Evolutionary conservation across 805 yeast genomes (phyloP), one percentile per base, ranked within the genome.

Genomic region (Saccharomycodes ludwigii): DNA sequence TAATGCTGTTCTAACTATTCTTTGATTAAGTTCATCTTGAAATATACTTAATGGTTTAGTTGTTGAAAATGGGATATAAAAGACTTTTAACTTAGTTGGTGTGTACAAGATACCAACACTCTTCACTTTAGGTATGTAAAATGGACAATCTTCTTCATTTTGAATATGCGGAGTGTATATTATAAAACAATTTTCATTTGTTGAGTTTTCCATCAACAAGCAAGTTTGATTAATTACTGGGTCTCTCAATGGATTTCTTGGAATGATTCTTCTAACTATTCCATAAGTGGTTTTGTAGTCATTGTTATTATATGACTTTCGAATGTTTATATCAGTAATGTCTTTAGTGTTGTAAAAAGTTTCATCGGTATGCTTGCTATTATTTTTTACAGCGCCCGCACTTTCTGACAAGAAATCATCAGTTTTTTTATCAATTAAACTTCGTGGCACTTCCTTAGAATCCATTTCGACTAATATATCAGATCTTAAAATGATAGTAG

Each of bases 161-260:
- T 61, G 47, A 9, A 85, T 65, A 50, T 86, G 95, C 0, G 96
- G 94, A 1, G 77, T 63, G 52, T 85, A 88, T 0, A 78, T 68
- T 9, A 85, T 71, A 32, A 82, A 50, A 1, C 73, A 61, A 2
- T 44, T 43, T 4, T 42, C 42, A 9, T 43, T 45, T 9, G 32
- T 39, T 4, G 40, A 31, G 32, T 54, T 40, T 18, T 47, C 43
- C 49, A 66, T 56, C 2, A 71, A 56, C 21, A 73, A 54, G 53
- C 96, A 86, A 0, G 95, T 78, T 54, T 88, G 97, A 49, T 82
- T 81, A 39, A 85, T 73, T 16, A 82, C 70, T 31, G 69, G 68
- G 50, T 86, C 97, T 45, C 82, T 79, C 48, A 71, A 74, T 0
- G 95, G 94, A 47, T 86, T 86, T 53, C 96, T 64, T 8, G 97